Base-by-base conservation (phyloP, 1,284 basidiomycete genomes). In the Polyporus tsugae region DNA sequence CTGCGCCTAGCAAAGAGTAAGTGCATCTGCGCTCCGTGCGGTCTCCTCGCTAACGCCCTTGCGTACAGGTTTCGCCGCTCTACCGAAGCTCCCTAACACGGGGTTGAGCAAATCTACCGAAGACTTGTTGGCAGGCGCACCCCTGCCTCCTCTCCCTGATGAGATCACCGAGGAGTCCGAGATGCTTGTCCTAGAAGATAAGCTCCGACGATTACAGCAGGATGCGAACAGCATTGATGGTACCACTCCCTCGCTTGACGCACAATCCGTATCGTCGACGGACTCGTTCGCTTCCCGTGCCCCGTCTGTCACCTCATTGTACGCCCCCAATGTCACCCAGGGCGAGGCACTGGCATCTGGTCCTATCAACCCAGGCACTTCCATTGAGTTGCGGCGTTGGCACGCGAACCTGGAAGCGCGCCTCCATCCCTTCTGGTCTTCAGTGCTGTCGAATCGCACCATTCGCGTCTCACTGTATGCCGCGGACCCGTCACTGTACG, bases 391-490 rank as follows among this genome's bases (percentile, higher is more conserved):
- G 9, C 84, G 82, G 4, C 85, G 87, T 39, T 82, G 91, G 64
- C 91, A 95, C 72, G 83, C 83, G 17, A 95, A 95, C 73, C 83
- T 96, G 4, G 92, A 95, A 76, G 79, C 83, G 7, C 89, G 95
- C 0, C 80, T 96, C 29, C 88, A 87, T 59, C 89, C 91, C 0
- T 95, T 96, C 80, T 95, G 91, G 92, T 86, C 90, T 1, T 88
- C 89, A 10, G 87, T 86, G 0, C 81, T 95, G 0, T 75, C 89
- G 17, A 83, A 86, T n/a, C 85, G 92, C 35, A 83, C 78, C 0
- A 80, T 94, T 4, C 85, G 86, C 13, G 70, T 95, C 6, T 82
- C 86, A 19, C 72, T 94, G 13, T 90, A 85, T 71, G 81, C 85
- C 4, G 79, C 82, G 9, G 73, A 78, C 22, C 79, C 83, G 6